These are phyloP conservation scores for Phytopythium boreale DNA, from an alignment of 352 stramenopile species.

Conservation along the genomic window DNA sequence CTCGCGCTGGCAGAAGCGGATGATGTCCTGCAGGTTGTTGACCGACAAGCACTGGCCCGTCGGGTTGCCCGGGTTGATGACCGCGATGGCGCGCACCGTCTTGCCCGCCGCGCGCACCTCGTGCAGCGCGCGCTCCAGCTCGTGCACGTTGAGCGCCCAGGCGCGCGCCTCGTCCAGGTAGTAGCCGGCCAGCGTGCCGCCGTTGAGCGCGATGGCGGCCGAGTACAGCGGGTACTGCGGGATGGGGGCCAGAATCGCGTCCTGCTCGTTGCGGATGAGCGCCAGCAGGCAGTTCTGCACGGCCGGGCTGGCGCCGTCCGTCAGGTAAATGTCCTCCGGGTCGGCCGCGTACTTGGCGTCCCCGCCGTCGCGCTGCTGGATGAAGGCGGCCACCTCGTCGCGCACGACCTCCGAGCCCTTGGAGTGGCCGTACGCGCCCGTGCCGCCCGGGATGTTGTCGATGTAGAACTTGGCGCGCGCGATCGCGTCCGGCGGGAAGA, in stretches of 20 bases:
- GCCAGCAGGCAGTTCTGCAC: conserved; percentile 93
- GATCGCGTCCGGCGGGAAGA: conserved; percentile 89
- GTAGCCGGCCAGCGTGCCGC: conserved; percentile 94
- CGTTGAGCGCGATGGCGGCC: conserved; percentile 94
- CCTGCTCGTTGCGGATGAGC: conserved; percentile 85
- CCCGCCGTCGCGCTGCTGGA: conserved; percentile 80
- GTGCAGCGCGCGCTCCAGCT: conserved; percentile 90
- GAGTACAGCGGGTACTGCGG: conserved; percentile 99
- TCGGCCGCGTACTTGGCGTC: conserved; percentile 69
- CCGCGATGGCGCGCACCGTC: conserved; percentile 92
- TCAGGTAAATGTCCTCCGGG: conserved; percentile 96
- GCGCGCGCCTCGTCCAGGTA: conserved; percentile 95
- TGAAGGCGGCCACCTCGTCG: conserved; percentile 89
- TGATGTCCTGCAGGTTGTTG: conserved; percentile 93
- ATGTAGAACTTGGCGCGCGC: conserved; percentile 87
- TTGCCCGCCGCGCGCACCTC: conserved; percentile 89
- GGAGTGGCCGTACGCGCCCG: conserved; percentile 92
- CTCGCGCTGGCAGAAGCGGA: conserved; percentile 94
- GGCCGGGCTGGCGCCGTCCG: conserved; percentile 94
- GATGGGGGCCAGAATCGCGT: conserved; percentile 96
- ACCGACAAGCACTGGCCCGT: conserved; percentile 89
- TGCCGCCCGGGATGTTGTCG: conserved; percentile 81
- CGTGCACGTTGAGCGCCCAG: conserved; percentile 88
- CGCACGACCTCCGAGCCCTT: conserved; percentile 87
- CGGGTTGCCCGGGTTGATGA: conserved; percentile 99